Conservation (phyloP, 495 filamentous ascomycete species). For the Xylaria flabelliformis region DNA sequence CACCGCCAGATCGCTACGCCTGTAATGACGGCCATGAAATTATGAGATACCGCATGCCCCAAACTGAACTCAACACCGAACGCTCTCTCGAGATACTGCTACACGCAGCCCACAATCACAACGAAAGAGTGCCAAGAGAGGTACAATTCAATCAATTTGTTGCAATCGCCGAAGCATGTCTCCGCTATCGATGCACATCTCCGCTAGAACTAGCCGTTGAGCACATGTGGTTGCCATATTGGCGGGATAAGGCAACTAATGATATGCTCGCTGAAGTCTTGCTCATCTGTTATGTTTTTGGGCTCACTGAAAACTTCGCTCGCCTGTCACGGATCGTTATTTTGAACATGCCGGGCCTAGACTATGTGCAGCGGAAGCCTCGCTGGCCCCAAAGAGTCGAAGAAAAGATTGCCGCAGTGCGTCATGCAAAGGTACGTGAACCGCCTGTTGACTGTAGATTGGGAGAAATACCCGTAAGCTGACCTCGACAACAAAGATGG, state of each 20-base stretch:
- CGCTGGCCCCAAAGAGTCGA: conserved; percentile 40
- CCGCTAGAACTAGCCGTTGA: conserved; percentile 49
- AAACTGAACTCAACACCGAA: conserved; percentile 44
- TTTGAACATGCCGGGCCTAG: conserved; percentile 40
- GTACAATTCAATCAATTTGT: conserved; percentile 49
- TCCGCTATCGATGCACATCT: conserved; percentile 47
- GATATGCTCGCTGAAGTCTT: conserved; percentile 44
- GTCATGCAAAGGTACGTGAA: conserved; percentile 40
- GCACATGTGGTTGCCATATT: conserved; percentile 50
- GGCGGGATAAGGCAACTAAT: conserved; percentile 45
- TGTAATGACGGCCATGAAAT: conserved; percentile 43
- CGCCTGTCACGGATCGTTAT: conserved; percentile 47
- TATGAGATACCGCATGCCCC: conserved; percentile 48
- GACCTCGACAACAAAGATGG: conserved; percentile 25
- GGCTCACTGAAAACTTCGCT: conserved; percentile 43
- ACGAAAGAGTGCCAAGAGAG: conserved; percentile 43
- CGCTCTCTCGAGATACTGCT: conserved; percentile 47
- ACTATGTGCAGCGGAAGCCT: conserved; percentile 32
- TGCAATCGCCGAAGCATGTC: conserved; percentile 45
- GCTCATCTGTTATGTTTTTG: conserved; percentile 51
- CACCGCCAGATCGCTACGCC: conserved; percentile 34
- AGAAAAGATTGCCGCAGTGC: conserved; percentile 44
- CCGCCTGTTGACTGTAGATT: background rate
- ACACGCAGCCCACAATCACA: conserved; percentile 52
- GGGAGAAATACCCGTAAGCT: conserved; percentile 24